These are phyloP conservation scores for Psophocarpus tetragonolobus DNA, from an alignment of 306 rosid species.

Conservation along the genomic window DNA sequence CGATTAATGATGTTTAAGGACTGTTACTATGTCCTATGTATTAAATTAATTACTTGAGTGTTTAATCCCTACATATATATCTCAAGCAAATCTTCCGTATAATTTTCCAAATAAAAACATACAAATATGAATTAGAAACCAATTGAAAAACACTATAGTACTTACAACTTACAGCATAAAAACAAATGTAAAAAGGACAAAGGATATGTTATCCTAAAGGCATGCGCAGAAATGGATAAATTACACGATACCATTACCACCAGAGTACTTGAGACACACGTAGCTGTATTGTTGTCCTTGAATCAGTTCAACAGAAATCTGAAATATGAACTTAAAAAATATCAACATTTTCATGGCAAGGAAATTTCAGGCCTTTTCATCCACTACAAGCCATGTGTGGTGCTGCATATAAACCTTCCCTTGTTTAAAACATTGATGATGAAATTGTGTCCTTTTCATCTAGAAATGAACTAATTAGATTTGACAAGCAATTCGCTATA, in stretches of 20 bases:
- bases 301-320: slow-evolving; percentile 33
- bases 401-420: slow-evolving; percentile 41
- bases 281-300: slow-evolving; percentile 41
- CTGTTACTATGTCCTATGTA: not conserved
- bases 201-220: slow-evolving; percentile 22
- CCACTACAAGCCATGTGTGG: slow-evolving; percentile 65
- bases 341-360: slow-evolving; percentile 51
- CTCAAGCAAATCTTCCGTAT: not conserved
- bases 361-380: slow-evolving; percentile 54
- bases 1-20: not conserved
- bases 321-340: slow-evolving; percentile 37
- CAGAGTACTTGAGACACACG: slow-evolving; percentile 26
- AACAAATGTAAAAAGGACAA: slow-evolving; percentile 46
- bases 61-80: not conserved
- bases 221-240: slow-evolving; percentile 37
- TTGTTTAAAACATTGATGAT: slow-evolving; percentile 4
- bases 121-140: slow-evolving; percentile 1
- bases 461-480: slow-evolving; percentile 36
- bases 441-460: slow-evolving; percentile 48
- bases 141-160: slow-evolving; percentile 9
- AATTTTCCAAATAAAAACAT: not conserved
- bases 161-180: slow-evolving; percentile 30
- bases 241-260: slow-evolving; percentile 12
- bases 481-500: slow-evolving; percentile 16
- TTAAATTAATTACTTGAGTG: not conserved